Evolutionary conservation across 305 asterid genomes (phyloP).

Genomic region (Ruellia speciosa): DNA sequence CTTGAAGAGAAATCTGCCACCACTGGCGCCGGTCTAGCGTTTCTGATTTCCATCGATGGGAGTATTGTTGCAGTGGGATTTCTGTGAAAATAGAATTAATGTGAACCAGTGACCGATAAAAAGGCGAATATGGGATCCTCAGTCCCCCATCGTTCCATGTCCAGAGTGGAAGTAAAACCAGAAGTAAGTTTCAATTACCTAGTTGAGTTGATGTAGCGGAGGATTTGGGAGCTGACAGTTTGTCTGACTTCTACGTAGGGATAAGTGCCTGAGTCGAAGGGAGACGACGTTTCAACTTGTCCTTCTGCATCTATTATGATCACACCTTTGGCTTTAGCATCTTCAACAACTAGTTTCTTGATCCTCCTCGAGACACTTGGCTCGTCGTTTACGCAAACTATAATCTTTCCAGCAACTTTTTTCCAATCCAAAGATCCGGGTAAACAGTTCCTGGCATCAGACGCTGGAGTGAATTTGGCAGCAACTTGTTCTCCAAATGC

Average conservation of each 20-base stretch:
- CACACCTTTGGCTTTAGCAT: slow-evolving; percentile 54
- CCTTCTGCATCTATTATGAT: slow-evolving; percentile 40
- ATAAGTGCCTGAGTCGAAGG: slow-evolving; percentile 58
- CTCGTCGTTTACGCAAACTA: slow-evolving; percentile 50
- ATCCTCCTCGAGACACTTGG: slow-evolving; percentile 40
- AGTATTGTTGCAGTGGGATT: slow-evolving; percentile 55
- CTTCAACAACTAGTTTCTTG: slow-evolving; percentile 61
- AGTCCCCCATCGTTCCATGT: not conserved
- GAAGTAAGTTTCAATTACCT: slow-evolving; percentile 25
- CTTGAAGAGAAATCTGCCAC: slow-evolving; percentile 70
- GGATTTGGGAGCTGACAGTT: slow-evolving; percentile 33
- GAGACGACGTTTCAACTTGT: slow-evolving; percentile 20
- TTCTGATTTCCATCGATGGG: slow-evolving; percentile 33
- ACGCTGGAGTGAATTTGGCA: slow-evolving; percentile 33
- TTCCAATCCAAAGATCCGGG: slow-evolving; percentile 56
- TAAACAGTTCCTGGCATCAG: slow-evolving; percentile 64
- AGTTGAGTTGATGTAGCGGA: slow-evolving; percentile 55
- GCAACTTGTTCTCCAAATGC: slow-evolving; percentile 44
- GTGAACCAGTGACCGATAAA: not conserved
- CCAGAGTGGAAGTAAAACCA: not conserved
- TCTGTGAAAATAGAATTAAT: slow-evolving; percentile 20
- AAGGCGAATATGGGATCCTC: not conserved
- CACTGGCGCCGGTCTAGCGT: slow-evolving; percentile 50
- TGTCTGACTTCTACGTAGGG: slow-evolving; percentile 51
- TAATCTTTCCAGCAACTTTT: slow-evolving; percentile 50